These are phyloP conservation scores for Colletotrichum nymphaeae DNA, from an alignment of 2,329 filamentous ascomycete genomes.

Conservation along the genomic window DNA sequence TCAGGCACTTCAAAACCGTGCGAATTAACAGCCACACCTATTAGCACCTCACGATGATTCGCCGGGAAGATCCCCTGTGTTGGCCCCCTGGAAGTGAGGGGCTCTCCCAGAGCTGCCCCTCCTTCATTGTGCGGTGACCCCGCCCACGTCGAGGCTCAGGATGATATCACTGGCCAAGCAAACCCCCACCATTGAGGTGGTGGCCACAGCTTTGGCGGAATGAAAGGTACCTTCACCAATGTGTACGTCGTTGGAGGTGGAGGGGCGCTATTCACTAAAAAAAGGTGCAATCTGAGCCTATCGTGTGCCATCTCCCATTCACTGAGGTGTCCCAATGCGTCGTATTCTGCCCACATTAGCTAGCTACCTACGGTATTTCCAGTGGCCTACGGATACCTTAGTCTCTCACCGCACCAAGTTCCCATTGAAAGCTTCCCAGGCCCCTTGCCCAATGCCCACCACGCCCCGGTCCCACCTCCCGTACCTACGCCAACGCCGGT, in stretches of 20 bases:
- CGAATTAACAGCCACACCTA: neutral
- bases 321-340: conserved; percentile 1
- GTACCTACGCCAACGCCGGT: neutral
- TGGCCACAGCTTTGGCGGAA: conserved; percentile 8
- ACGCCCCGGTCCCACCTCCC: conserved; percentile 7
- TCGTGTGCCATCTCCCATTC: conserved; percentile 10
- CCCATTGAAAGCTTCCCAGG: conserved; percentile 7
- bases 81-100: conserved; percentile 21
- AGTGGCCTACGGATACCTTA: neutral
- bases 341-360: neutral
- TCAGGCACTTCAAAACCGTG: neutral
- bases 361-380: neutral
- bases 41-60: neutral
- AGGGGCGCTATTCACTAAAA: neutral
- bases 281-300: conserved; percentile 11
- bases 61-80: neutral
- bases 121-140: conserved; percentile 10
- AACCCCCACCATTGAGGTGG: conserved; percentile 18
- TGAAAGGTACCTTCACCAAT: too few relatives aligned
- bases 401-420: conserved; percentile 17
- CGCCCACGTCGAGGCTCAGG: conserved; percentile 25
- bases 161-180: conserved; percentile 35
- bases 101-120: conserved; percentile 27
- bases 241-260: neutral
- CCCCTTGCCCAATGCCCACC: neutral